These are phyloP conservation scores for Caloboletus firmus DNA, from an alignment of 1,284 basidiomycete genomes.

Conservation along the genomic window DNA sequence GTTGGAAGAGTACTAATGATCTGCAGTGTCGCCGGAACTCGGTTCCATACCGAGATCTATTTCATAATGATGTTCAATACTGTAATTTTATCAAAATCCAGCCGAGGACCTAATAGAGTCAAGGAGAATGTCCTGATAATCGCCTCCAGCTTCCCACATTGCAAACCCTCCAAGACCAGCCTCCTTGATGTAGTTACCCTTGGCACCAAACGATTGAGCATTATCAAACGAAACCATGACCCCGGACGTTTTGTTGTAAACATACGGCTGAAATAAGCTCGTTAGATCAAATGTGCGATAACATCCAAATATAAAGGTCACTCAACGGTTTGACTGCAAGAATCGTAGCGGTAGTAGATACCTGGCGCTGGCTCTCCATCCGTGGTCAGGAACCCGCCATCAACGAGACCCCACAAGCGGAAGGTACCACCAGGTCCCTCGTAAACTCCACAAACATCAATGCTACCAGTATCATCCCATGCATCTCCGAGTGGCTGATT, in stretches of 20 bases:
- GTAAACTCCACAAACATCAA: slow-evolving; percentile 42
- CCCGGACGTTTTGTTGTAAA: slow-evolving; percentile 42
- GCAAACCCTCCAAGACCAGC: slow-evolving; percentile 51
- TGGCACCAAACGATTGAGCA: slow-evolving; percentile 50
- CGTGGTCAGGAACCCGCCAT: slow-evolving; percentile 39
- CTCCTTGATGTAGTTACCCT: slow-evolving; percentile 53
- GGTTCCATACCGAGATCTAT: neutral
- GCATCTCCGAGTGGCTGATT: slow-evolving; percentile 43
- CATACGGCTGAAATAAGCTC: slow-evolving; percentile 40
- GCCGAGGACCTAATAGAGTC: slow-evolving; percentile 45
- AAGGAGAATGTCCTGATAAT: slow-evolving; percentile 50
- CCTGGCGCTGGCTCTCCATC: slow-evolving; percentile 40
- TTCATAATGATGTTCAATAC: neutral
- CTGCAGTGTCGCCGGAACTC: neutral
- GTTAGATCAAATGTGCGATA: neutral
- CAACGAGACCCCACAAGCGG: slow-evolving; percentile 43
- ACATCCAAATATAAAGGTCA: slow-evolving; percentile 3
- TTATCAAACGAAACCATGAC: slow-evolving; percentile 42
- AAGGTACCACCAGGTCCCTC: slow-evolving; percentile 40
- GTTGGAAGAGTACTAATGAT: neutral
- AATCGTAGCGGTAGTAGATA: slow-evolving; percentile 44
- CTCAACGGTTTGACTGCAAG: slow-evolving; percentile 50
- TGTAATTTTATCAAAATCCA: too few relatives aligned
- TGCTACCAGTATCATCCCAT: slow-evolving; percentile 38
- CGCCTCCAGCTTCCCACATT: slow-evolving; percentile 60